Percentiles rank a stretch among this genome's conserved stretches.
These are phyloP conservation scores for Aspergillus sp. DNA, from an alignment of 2,329 filamentous ascomycete genomes.

Conservation along the genomic window DNA sequence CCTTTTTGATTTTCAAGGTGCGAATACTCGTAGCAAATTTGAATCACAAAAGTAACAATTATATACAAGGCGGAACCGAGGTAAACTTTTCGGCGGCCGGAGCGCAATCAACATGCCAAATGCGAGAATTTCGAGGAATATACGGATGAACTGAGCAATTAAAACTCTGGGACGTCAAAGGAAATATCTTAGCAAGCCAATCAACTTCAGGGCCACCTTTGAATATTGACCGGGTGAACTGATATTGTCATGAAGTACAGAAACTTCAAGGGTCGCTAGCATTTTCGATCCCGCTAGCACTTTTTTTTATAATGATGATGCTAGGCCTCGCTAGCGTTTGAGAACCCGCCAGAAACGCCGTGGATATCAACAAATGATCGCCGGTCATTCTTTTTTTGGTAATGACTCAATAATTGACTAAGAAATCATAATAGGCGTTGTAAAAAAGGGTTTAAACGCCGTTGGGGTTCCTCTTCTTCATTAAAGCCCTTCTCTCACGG, in stretches of 20 bases:
- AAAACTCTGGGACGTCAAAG: neutral
- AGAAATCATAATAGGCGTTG: constrained; percentile 23
- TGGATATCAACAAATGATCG: constrained; percentile 42
- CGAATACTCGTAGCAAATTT: constrained; percentile 2
- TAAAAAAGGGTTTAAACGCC: constrained; percentile 19
- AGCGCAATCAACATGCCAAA: constrained; percentile 17
- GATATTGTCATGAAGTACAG: neutral
- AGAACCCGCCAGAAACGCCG: constrained; percentile 41
- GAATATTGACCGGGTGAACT: neutral
- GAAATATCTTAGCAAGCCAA: neutral
- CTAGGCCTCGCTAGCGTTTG: constrained; percentile 31
- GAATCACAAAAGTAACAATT: constrained; percentile 15
- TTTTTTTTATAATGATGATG: constrained; percentile 9
- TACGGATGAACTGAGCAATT: neutral
- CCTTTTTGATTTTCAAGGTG: constrained; percentile 14
- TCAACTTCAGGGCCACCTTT: neutral
- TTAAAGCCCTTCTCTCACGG: constrained; percentile 64
- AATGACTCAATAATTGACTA: constrained; percentile 20
- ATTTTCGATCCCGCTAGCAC: constrained; percentile 3
- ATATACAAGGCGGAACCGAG: constrained; percentile 20
- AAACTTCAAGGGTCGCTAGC: neutral
- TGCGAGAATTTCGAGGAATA: constrained; percentile 2
- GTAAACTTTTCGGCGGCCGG: constrained; percentile 18
- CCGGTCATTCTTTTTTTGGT: constrained; percentile 23
- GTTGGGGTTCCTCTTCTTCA: constrained; percentile 58